Evolutionary conservation across 495 filamentous ascomycete genomes (phyloP).

Genomic region (Amphirosellinia nigrospora): DNA sequence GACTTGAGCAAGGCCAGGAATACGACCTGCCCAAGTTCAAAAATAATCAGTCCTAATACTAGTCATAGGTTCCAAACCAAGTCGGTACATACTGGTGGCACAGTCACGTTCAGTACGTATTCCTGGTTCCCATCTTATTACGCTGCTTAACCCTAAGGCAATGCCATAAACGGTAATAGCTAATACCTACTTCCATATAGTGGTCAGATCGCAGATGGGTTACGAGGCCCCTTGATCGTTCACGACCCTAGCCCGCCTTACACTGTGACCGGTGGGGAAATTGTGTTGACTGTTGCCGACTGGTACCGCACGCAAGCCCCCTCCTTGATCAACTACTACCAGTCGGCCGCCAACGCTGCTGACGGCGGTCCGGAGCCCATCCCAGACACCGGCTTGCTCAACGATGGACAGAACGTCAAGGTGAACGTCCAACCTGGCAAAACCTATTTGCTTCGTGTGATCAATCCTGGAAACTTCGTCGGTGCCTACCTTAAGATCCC

Average conservation of each 20-base stretch:
- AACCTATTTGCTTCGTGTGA: constrained; percentile 77
- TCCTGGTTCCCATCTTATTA: background rate
- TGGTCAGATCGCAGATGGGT: constrained; percentile 77
- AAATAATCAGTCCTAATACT: constrained; percentile 15
- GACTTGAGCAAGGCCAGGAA: background rate
- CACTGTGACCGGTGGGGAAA: constrained; percentile 67
- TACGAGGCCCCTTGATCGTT: constrained; percentile 74
- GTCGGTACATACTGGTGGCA: constrained; percentile 84
- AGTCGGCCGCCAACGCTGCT: constrained; percentile 51
- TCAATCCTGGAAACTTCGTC: constrained; percentile 72
- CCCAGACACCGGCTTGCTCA: constrained; percentile 68
- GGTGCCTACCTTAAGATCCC: constrained; percentile 67
- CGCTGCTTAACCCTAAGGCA: no score
- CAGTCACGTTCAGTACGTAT: constrained; percentile 62
- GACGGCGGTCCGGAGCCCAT: constrained; percentile 56
- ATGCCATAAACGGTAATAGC: background rate
- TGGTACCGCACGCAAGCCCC: constrained; percentile 67
- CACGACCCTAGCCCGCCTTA: constrained; percentile 70
- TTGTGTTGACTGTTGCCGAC: constrained; percentile 65
- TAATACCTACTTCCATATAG: background rate
- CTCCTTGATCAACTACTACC: constrained; percentile 51
- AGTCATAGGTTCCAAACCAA: constrained; percentile 56
- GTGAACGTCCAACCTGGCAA: constrained; percentile 69
- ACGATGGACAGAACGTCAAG: constrained; percentile 63
- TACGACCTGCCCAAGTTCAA: background rate